Evolutionary conservation across 345 rosid species (phyloP).

Genomic region (Alliaria petiolata): DNA sequence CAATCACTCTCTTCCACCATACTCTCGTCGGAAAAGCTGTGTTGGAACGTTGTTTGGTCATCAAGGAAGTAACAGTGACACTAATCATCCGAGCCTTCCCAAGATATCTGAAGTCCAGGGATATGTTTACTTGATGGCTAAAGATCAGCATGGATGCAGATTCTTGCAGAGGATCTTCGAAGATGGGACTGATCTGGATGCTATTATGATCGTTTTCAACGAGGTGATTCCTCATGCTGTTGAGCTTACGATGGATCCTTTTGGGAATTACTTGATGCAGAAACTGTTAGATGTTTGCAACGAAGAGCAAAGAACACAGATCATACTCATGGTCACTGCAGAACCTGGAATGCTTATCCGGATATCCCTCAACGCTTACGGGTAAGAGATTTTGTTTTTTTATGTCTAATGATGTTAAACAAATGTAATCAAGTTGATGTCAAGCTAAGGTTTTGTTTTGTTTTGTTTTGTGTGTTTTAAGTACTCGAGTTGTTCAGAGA

Average conservation of each 20-base stretch:
- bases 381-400: conserved; percentile 32
- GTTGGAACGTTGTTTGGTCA: conserved; percentile 6
- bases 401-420: not conserved
- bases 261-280: conserved; percentile 57
- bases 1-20: conserved; percentile 14
- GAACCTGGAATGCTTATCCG: conserved; percentile 38
- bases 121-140: conserved; percentile 38
- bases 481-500: conserved; percentile 62
- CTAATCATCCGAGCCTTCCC: not conserved
- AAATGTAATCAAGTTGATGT: not conserved
- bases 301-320: conserved; percentile 48
- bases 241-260: conserved; percentile 51
- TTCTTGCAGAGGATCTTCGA: conserved; percentile 39
- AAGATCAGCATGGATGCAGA: conserved; percentile 50
- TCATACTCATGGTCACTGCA: conserved; percentile 34
- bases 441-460: not conserved
- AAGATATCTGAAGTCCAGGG: conserved; percentile 33
- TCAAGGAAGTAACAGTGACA: conserved; percentile 3
- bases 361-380: conserved; percentile 39
- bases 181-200: conserved; percentile 39
- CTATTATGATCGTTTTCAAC: conserved; percentile 31
- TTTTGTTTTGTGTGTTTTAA: not conserved
- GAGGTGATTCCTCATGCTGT: conserved; percentile 47
- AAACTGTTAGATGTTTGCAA: conserved; percentile 44
- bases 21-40: conserved; percentile 1